Evolutionary conservation across 768 basidiomycete species (phyloP).

Genomic region (Pulveroboletus sp.): DNA sequence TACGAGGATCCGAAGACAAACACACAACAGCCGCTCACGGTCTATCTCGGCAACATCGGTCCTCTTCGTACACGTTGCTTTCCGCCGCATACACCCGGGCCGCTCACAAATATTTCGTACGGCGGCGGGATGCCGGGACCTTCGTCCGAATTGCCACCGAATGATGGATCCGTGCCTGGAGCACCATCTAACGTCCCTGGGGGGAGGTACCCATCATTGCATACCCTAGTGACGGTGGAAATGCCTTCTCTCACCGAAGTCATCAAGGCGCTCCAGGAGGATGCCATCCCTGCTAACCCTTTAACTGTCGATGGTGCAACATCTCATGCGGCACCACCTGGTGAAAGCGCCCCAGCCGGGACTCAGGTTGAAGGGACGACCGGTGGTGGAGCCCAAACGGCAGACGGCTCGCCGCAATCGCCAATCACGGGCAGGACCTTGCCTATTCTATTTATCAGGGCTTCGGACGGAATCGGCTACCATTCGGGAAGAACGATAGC

Average conservation of each 20-base stretch:
- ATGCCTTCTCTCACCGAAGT: slow-evolving; percentile 76
- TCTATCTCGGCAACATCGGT: slow-evolving; percentile 87
- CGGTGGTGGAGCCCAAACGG: slow-evolving; percentile 19
- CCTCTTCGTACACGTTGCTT: slow-evolving; percentile 77
- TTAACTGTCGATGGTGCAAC: slow-evolving; percentile 35
- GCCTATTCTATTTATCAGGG: slow-evolving; percentile 77
- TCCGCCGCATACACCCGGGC: slow-evolving; percentile 66
- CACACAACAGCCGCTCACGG: slow-evolving; percentile 68
- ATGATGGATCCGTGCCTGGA: slow-evolving; percentile 19
- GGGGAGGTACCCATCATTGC: slow-evolving; percentile 57
- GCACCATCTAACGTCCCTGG: slow-evolving; percentile 25
- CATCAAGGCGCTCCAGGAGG: slow-evolving; percentile 74
- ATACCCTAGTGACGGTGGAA: slow-evolving; percentile 82
- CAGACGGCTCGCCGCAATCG: slow-evolving; percentile 35
- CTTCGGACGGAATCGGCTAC: slow-evolving; percentile 82
- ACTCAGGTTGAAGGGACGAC: slow-evolving; percentile 27
- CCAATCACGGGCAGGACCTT: slow-evolving; percentile 67
- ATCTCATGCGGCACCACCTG: slow-evolving; percentile 32
- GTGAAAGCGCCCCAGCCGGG: slow-evolving; percentile 23
- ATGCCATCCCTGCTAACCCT: slow-evolving; percentile 44
- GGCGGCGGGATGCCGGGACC: slow-evolving; percentile 44
- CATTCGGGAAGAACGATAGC: slow-evolving; percentile 82
- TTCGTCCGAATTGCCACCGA: slow-evolving; percentile 29
- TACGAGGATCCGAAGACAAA: slow-evolving; percentile 67
- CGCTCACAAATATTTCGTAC: slow-evolving; percentile 61